Evolutionary conservation across 108 stramenopile species (phyloP), one percentile per base, ranked within the genome.

Genomic region (Aurantiochytrium sp.): DNA sequence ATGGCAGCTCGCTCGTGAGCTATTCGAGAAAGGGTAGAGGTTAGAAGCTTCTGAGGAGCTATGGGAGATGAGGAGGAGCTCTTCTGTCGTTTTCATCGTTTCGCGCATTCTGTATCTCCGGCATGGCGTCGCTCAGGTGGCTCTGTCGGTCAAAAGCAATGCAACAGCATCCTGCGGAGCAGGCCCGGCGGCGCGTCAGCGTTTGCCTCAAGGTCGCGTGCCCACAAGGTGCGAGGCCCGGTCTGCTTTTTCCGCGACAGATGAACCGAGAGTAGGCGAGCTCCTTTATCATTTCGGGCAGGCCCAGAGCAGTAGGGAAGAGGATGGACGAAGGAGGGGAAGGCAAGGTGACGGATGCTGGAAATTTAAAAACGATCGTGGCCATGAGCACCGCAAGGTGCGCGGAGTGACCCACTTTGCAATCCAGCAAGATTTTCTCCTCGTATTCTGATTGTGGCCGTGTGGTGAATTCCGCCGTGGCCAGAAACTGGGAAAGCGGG

Each of bases 391-490:
- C 64, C 35, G 25, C 64, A 57, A 57, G 64, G 64, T 42, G 64
- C 64, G 35, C 64, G 64, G 64, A 69, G 64, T 69, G 64, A 69
- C 35, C 64, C 64, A 69, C 64, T 69, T 69, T 69, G 64, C 64
- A 69, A 69, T 69, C 64, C 64, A 69, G 64, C 64, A 69, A 69
- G 64, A 69, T 69, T 69, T 18, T 69, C 64, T 69, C 64, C 64
- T 69, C 64, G 64, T 69, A 69, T 69, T 69, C 64, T 69, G 64
- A 69, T 69, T 69, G 64, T 69, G 25, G 64, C 64, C 64, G 14
- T 69, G 64, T 69, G 64, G 64, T 69, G 64, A 69, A 69, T 69
- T 6, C 64, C 64, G 64, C 64, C 29, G 64, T 69, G 64, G 64
- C 35, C 35, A 35, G 29, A 69, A 69, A 69, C 64, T 69, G 64